Base-by-base conservation (phyloP, 495 filamentous ascomycete species). In the Hypoxylon intermedium region DNA sequence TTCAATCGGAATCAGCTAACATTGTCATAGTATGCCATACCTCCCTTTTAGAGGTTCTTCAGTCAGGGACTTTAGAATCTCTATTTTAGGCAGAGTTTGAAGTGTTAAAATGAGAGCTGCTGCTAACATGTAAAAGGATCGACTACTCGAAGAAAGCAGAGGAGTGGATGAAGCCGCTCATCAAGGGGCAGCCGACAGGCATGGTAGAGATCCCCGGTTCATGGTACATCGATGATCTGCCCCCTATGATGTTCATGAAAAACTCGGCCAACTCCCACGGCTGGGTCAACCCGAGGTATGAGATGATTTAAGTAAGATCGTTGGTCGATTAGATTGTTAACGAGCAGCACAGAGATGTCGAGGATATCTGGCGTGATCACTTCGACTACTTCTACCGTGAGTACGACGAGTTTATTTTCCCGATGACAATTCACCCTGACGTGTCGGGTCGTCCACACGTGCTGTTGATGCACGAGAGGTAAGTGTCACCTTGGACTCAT, bases 331-430 rank as follows among this genome's bases (percentile, higher is more conserved):
- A n/a, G n/a, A n/a, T 19, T 9, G 24, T 50, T 65, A 30, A 55
- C 20, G 7, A 15, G 12, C 34, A 16, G 5, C 1, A 5, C 12
- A 71, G 73, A 38, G 78, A 77, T 48, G 77, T 87, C 26, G 79
- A 85, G 63, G 72, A 79, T 48, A 75, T 85, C 21, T 88, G 85
- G 84, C 74, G 79, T 48, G 75, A 80, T 37, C 80, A 85, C 41
- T 87, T 86, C 60, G 75, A 84, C 46, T 87, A 81, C 69, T 82
- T 81, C 52, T 87, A 85, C 55, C 74, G 80, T 26, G 83, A 87
- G 68, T 80, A 84, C 52, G 82, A 85, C 50, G 78, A 81, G 42
- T 88, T 87, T 55, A 73, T 86, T 9, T 86, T 86, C 67, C 83
- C 83, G 2, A 80, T 86, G 44, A 81, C 82, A 1, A 79, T 85